These are phyloP conservation scores for Russula compacta DNA, from an alignment of 768 basidiomycete genomes.

Conservation along the genomic window DNA sequence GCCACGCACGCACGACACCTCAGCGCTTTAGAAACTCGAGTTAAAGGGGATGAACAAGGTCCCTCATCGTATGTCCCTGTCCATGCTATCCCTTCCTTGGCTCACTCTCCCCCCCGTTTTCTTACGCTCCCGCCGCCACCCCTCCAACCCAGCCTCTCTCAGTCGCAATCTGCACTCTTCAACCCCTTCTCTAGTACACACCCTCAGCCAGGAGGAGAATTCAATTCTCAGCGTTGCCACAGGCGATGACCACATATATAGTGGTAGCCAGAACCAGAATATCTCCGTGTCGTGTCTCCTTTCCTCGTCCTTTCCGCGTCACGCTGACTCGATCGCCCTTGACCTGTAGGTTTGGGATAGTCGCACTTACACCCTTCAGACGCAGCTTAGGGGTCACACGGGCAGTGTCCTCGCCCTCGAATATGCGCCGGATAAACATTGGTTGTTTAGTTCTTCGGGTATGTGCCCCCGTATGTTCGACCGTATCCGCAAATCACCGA, in stretches of 20 bases:
- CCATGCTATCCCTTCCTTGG: constrained; percentile 1
- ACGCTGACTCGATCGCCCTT: background rate
- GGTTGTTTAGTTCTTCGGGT: constrained; percentile 91
- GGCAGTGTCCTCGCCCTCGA: constrained; percentile 78
- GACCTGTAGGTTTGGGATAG: constrained; percentile 78
- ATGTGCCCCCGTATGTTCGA: constrained; percentile 16
- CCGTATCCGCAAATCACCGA: background rate
- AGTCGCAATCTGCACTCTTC: constrained; percentile 11
- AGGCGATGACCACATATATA: constrained; percentile 16
- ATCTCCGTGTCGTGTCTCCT: constrained; percentile 11
- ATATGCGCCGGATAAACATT: constrained; percentile 62
- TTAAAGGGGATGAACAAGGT: background rate
- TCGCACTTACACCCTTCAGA: constrained; percentile 54
- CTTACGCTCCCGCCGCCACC: background rate
- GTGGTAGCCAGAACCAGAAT: constrained; percentile 18
- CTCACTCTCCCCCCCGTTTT: constrained; percentile 9
- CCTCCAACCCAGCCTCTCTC: constrained; percentile 10
- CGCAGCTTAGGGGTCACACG: constrained; percentile 69
- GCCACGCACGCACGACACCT: background rate
- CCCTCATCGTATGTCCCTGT: constrained; percentile 10
- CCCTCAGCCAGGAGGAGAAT: constrained; percentile 10
- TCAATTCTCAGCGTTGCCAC: constrained; percentile 14
- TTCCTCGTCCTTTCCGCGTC: background rate
- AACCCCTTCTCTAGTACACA: constrained; percentile 9
- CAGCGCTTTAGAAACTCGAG: background rate